A percentile compares a stretch with the other conserved stretches of the same genome.
These are phyloP conservation scores for Cercospora sojina DNA, from an alignment of 2,329 filamentous ascomycete genomes.

Conservation along the genomic window DNA sequence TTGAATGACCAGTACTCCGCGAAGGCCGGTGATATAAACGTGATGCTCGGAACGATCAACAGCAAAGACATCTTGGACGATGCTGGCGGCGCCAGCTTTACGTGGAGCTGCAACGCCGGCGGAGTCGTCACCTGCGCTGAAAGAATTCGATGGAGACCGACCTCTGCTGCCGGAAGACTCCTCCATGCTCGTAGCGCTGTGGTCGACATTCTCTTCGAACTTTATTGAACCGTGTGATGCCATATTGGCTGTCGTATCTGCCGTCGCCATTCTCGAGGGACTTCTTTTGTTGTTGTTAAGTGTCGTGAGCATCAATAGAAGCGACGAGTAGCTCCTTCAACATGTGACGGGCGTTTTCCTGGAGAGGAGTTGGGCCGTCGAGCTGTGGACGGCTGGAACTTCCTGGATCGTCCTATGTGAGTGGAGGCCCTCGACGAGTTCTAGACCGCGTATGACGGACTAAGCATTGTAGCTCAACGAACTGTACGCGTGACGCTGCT, in stretches of 20 bases:
- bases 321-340: not conserved
- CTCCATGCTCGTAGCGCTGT: not conserved
- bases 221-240: not conserved
- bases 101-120: not conserved
- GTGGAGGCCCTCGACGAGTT: not conserved
- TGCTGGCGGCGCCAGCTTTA: not conserved
- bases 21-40: conserved; percentile 45
- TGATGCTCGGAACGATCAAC: conserved; percentile 18
- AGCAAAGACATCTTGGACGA: not conserved
- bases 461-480: not conserved
- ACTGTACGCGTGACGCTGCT: not conserved
- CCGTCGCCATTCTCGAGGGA: not conserved
- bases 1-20: conserved; percentile 46
- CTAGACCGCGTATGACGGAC: not conserved
- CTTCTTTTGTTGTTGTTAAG: not conserved
- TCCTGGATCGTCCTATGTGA: not conserved
- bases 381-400: not conserved
- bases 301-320: not conserved
- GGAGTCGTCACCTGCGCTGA: not conserved
- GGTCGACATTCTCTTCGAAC: not conserved
- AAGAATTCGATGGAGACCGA: not conserved
- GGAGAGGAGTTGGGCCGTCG: not conserved
- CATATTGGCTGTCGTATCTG: not conserved
- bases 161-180: not conserved
- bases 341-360: not conserved